Evolutionary conservation across 2,329 filamentous ascomycete genomes (phyloP), one percentile per base, ranked within the genome.

Genomic region (Knufia petricola): DNA sequence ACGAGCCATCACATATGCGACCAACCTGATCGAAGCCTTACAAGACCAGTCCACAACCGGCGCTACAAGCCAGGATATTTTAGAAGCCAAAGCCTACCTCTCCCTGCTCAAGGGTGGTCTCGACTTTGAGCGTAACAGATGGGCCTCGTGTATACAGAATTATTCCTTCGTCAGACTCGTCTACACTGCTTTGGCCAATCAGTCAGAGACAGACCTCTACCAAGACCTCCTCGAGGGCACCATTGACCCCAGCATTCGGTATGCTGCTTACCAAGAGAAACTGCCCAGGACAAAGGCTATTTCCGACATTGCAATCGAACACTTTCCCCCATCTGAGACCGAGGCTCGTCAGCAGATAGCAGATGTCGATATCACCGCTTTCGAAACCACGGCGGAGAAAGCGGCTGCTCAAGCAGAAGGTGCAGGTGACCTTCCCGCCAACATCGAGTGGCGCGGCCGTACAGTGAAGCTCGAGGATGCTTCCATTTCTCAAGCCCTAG

Each of bases 401-500:
- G 66, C 70, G 13, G 72, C 69, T 46, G 65, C 54, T 72, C 75
- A 73, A 46, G 15, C 59, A 52, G 69, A 71, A 49, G 69, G 70
- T 13, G 62, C 65, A 28, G 60, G 66, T 47, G 66, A 79, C 41
- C 71, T 81, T 2, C 85, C 87, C 0, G 82, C 82, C 59, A 85
- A 81, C 8, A 82, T 98, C 50, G 82, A 77, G 3, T 98, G 92
- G 92, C 81, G 92, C 55, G 83, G 81, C 8, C 79, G 89, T 36
- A 84, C 84, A 53, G 90, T 95, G 13, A 82, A 84, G 56, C 84
- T 98, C 46, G 89, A 95, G 59, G 90, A 98, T 66, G 89, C 90
- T 21, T 83, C 87, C 43, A 95, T 96, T 58, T 87, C 89, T 1
- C 78, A 89, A 55, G 85, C 88, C 4, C 78, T 95, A 61, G 85